Evolutionary conservation across 495 filamentous ascomycete genomes (phyloP).

Genomic region (Penicillium paradoxum): DNA sequence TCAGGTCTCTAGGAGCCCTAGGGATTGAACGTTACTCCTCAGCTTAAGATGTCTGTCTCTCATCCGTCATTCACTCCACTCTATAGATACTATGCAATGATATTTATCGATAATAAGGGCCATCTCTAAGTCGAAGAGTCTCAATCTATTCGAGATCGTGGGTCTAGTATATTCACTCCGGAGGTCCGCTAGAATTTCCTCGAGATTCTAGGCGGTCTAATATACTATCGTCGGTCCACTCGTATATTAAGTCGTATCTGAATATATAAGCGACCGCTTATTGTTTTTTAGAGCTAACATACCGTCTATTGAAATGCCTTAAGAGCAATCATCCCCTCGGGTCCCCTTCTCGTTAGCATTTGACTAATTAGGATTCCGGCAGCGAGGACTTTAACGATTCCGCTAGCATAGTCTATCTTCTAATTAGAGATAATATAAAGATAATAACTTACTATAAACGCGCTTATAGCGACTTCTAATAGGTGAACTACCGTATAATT

Average conservation of each 20-base stretch:
- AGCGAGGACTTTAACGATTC: conserved; percentile 19
- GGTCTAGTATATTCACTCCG: conserved; percentile 31
- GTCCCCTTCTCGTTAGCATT: conserved; percentile 10
- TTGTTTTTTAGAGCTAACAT: conserved; percentile 5
- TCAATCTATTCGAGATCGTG: conserved; percentile 27
- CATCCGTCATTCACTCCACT: conserved; percentile 25
- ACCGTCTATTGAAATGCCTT: conserved; percentile 30
- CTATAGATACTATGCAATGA: conserved; percentile 36
- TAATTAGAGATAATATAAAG: conserved; percentile 34
- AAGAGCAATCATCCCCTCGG: conserved; percentile 18
- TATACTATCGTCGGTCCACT: conserved; percentile 24
- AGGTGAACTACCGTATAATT: conserved; percentile 60
- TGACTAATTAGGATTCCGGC: conserved; percentile 23
- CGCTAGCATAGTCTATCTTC: conserved; percentile 26
- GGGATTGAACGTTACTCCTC: conserved; percentile 30
- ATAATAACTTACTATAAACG: conserved; percentile 33
- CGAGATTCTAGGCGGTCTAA: conserved; percentile 28
- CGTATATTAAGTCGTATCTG: conserved; percentile 19
- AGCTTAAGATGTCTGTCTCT: conserved; percentile 29
- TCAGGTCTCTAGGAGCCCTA: conserved; percentile 24
- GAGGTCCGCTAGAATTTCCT: conserved; percentile 36
- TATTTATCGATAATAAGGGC: conserved; percentile 37
- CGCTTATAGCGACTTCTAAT: conserved; percentile 63
- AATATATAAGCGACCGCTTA: background rate
- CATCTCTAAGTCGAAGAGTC: conserved; percentile 33